These are phyloP conservation scores for Ambrosia trifida DNA, from an alignment of 129 eudicot genomes.

Conservation along the genomic window DNA sequence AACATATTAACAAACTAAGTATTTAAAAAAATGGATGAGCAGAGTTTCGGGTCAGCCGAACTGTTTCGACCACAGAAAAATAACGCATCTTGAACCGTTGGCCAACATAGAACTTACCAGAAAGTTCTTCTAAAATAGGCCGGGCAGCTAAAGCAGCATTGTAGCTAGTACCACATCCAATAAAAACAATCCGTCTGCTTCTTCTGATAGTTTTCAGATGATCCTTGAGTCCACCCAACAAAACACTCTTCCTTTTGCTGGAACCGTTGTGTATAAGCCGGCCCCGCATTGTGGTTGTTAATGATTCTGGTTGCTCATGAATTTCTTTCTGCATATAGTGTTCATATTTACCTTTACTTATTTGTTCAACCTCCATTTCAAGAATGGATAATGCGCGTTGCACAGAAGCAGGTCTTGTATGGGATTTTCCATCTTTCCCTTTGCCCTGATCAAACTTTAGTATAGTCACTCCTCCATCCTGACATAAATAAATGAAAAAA, in stretches of 20 bases:
- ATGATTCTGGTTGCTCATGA: conserved; percentile 95
- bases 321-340: conserved; percentile 99
- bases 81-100: background rate
- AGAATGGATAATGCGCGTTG: conserved; percentile 92
- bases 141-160: conserved; percentile 98
- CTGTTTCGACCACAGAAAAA: background rate
- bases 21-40: no score
- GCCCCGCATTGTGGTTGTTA: conserved; percentile 94
- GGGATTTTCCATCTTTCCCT: conserved; percentile 51
- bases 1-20: no score
- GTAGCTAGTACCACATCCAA: conserved; percentile 98
- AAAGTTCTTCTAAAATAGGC: conserved; percentile 90
- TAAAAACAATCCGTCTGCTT: conserved; percentile 88
- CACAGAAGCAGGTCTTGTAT: conserved; percentile 82
- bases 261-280: conserved; percentile 92
- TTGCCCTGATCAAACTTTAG: conserved; percentile 72
- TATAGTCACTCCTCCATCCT: conserved; percentile 92
- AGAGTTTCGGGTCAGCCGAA: background rate
- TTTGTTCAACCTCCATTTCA: conserved; percentile 98
- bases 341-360: conserved; percentile 87
- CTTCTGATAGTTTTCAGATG: conserved; percentile 93
- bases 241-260: conserved; percentile 69
- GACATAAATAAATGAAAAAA: conserved; percentile 16
- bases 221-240: conserved; percentile 94
- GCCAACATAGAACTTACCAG: conserved; percentile 48